Evolutionary conservation across 495 filamentous ascomycete genomes (phyloP), one percentile per base, ranked within the genome.

Genomic region (Gamarada debralockiae): DNA sequence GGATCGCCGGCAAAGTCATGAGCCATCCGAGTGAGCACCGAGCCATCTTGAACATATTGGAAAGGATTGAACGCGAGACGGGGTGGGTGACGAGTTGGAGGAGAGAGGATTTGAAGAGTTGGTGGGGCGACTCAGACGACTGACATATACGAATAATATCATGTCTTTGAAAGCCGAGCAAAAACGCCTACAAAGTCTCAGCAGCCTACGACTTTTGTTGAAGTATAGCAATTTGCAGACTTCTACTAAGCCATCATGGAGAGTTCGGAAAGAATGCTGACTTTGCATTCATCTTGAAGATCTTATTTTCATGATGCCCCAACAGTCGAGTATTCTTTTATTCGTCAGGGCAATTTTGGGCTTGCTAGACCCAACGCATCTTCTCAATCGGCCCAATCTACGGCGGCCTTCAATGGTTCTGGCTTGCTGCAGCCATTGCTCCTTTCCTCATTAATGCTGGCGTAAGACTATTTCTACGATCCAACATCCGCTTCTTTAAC

Each of bases 321-420:
- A 81, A 82, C 47, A 83, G 83, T 2, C 72, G 73, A 8, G 81
- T 85, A 15, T 87, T 86, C 59, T 89, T 85, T 58, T 21, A 49
- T 63, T 75, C 80, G 0, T 86, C 82, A 12, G 73, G 87, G n/a
- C 1, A 84, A 87, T 23, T 89, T 84, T 83, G 85, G 85, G 29
- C 77, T 83, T 20, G 74, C 87, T 50, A 84, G 84, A 3, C 85
- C 85, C 0, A 74, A 71, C 79, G 82, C 43, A 79, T 85, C 52
- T 89, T 86, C 65, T 81, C 81, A n/a, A 78, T 81, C 0, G 82
- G 82, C 3, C 75, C 82, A 50, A 82, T 85, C 44, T 89, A 89
- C 66, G 76, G 79, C 0, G 73, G 74, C 6, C 71, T 89, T 17
- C 74, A 86, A 6, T 70, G 76, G 65, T 87, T 85, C 70, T 87